A percentile compares a stretch with the other conserved stretches of the same genome.
phyloP scores from a whole-genome alignment of 2,329 filamentous ascomycete genomes.

The Ascochyta lentis region DNA sequence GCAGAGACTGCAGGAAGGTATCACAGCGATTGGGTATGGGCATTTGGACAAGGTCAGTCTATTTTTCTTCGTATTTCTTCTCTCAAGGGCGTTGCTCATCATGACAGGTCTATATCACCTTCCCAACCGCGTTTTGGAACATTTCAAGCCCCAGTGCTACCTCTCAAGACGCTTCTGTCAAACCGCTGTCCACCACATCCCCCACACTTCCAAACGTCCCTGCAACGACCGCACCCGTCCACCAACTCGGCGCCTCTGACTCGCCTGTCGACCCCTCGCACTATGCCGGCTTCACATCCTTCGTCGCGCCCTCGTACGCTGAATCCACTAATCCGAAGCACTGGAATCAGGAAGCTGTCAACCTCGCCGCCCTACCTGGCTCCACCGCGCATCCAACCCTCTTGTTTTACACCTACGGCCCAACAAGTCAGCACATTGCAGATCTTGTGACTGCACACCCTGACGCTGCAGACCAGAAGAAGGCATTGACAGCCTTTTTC shows the following conservation, averaged over 20 bases:
- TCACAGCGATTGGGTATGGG: constrained; percentile 71
- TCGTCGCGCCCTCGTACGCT: constrained; percentile 74
- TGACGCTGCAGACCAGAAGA: constrained; percentile 52
- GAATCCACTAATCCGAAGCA: constrained; percentile 63
- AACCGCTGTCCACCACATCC: constrained; percentile 11
- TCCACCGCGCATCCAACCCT: constrained; percentile 75
- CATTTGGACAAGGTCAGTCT: constrained; percentile 69
- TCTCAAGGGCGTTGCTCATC: constrained; percentile 7
- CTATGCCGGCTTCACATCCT: constrained; percentile 75
- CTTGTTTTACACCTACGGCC: constrained; percentile 80
- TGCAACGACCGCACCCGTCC: constrained; percentile 46
- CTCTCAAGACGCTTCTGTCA: neutral
- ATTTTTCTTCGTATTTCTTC: constrained; percentile 26
- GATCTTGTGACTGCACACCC: constrained; percentile 37
- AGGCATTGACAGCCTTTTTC: constrained; percentile 71
- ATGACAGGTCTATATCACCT: constrained; percentile 60
- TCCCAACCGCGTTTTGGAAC: constrained; percentile 79
- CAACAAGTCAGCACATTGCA: constrained; percentile 44
- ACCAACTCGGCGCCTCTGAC: constrained; percentile 33
- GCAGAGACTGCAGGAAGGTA: constrained; percentile 63
- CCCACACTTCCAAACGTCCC: constrained; percentile 45
- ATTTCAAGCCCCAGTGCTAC: constrained; percentile 3
- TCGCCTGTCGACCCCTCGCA: constrained; percentile 42
- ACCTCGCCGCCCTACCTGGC: constrained; percentile 70
- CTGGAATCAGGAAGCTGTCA: constrained; percentile 80